Conservation (phyloP, 108 stramenopile species). For the Discostella pseudostelligera region DNA sequence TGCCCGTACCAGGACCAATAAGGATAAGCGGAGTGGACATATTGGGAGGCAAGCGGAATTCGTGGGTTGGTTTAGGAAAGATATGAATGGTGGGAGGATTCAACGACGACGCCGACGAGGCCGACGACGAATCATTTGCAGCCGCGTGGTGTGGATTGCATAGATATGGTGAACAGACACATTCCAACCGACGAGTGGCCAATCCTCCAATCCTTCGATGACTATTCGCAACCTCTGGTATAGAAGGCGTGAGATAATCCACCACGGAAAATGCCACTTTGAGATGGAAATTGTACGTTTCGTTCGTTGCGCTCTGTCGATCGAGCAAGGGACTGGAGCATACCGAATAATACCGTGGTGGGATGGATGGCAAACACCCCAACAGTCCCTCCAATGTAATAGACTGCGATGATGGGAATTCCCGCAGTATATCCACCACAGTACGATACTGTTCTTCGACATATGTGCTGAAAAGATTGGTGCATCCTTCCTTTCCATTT, state of each 20-base stretch:
- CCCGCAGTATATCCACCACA: conserved; percentile 75
- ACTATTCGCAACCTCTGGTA: conserved; percentile 31
- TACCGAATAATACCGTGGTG: conserved; percentile 92
- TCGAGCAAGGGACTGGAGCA: conserved; percentile 85
- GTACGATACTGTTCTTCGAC: conserved; percentile 74
- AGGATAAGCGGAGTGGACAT: conserved; percentile 82
- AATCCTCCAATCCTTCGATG: conserved; percentile 69
- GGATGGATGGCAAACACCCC: conserved; percentile 65
- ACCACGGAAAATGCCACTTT: conserved; percentile 92
- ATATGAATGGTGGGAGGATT: conserved; percentile 53
- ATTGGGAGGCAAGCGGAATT: conserved; percentile 81
- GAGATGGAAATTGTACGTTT: conserved; percentile 27
- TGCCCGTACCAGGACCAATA: conserved; percentile 98
- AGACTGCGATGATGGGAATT: conserved; percentile 82
- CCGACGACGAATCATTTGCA: not conserved
- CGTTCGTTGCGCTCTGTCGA: conserved; percentile 2
- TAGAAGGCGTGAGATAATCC: conserved; percentile 71
- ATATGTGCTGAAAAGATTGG: conserved; percentile 46
- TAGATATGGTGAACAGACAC: conserved; percentile 59
- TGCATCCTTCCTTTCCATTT: conserved; percentile 7
- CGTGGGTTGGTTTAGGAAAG: conserved; percentile 82
- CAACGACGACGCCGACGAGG: too few relatives aligned
- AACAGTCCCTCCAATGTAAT: conserved; percentile 75
- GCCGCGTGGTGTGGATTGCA: not conserved
- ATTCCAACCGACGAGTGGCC: conserved; percentile 80